These are phyloP conservation scores for Talaromyces sp. DNA, from an alignment of 2,329 filamentous ascomycete genomes.

Conservation along the genomic window DNA sequence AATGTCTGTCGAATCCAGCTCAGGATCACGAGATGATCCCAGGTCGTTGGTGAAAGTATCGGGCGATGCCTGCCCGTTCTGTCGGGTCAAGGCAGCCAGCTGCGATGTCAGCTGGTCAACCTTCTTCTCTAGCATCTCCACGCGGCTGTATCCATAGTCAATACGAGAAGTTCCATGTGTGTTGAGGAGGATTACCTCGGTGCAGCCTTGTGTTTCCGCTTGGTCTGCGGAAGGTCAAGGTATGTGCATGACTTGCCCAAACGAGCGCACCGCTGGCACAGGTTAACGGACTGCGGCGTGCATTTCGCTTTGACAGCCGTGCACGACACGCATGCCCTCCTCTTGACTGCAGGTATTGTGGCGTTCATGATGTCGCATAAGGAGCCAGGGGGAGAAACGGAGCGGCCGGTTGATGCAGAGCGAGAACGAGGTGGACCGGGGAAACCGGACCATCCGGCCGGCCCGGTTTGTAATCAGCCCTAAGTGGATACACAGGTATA, in stretches of 20 bases:
- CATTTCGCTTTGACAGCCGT: slow-evolving; percentile 22
- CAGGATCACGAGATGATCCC: not conserved
- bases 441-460: not conserved
- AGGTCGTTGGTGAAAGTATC: slow-evolving; percentile 9
- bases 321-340: slow-evolving; percentile 21
- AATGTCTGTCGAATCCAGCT: not conserved
- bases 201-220: slow-evolving; percentile 17
- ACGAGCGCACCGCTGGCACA: slow-evolving; percentile 21
- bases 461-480: not conserved
- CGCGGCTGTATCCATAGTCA: slow-evolving; percentile 16
- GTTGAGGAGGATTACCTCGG: slow-evolving; percentile 13
- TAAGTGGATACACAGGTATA: not conserved
- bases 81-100: slow-evolving; percentile 14
- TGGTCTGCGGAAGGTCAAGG: slow-evolving; percentile 24
- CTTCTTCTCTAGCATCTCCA: slow-evolving; percentile 18
- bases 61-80: slow-evolving; percentile 13
- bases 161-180: not conserved
- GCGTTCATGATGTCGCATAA: slow-evolving; percentile 9
- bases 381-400: too few relatives aligned
- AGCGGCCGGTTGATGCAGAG: not conserved
- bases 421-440: too few relatives aligned
- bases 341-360: slow-evolving; percentile 14
- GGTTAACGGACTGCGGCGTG: slow-evolving; percentile 15
- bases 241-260: slow-evolving; percentile 22
- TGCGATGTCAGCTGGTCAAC: slow-evolving; percentile 19